Base-by-base conservation (phyloP, 2,329 filamentous ascomycete species). In the Aspergillus hiratsukae region DNA sequence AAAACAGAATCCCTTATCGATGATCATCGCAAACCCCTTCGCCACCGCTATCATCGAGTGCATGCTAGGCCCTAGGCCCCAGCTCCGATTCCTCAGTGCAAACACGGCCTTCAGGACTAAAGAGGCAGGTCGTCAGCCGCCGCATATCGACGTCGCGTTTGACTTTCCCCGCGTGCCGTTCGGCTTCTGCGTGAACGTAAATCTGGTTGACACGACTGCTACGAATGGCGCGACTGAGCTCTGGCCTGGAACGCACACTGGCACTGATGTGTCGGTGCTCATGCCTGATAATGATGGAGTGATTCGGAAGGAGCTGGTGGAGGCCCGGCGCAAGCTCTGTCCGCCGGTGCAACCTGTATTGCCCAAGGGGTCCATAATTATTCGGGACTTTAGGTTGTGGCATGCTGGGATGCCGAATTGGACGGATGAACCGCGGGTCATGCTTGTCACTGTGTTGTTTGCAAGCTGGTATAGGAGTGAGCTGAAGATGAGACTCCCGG, bases 351-450 rank as follows among this genome's bases (percentile, higher is more conserved):
- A 78, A 65, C 73, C 74, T 0, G 62, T 54, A 4, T 68, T 80
- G 8, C 73, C 71, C 23, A 77, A 77, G 54, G 79, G 78, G 0
- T 74, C 73, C 27, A 66, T 81, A 25, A 62, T 80, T 41, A 70
- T 81, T 81, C 46, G 31, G 81, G 78, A 78, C 11, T 35, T 35
- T 14, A 35, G 31, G 11, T 35, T 35, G 31, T 35, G 31, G 31
- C 79, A 81, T 68, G 78, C 77, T 7, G 78, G 79, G 0, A 78
- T 76, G 70, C 76, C 78, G n/a, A 81, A 81, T 64, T 59, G 65
- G 45, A 72, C 71, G 1, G 58, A 71, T 14, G 68, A 75, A 3
- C 72, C 75, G 21, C 67, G 78, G 41, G 73, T 81, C 21, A 81
- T 81, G 79, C 69, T 79, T 52, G 70, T 68, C 27, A 67, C 69